These are phyloP conservation scores for Yamadazyma spencermartinsiae DNA, from an alignment of 1,139 yeast species.

Conservation along the genomic window DNA sequence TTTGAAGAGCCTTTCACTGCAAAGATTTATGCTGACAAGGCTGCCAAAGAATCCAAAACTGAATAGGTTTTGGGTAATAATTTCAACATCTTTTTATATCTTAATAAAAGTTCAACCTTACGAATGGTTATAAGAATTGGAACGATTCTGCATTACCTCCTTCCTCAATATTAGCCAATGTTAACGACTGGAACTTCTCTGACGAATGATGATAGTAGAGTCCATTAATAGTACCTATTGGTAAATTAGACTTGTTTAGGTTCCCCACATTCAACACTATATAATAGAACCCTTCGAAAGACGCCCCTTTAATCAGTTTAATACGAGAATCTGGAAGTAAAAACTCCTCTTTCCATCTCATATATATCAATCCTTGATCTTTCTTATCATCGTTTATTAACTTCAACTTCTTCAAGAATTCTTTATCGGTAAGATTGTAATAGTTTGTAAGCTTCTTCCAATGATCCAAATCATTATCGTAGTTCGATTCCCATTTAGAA, in stretches of 20 bases:
- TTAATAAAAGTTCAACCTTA: constrained; percentile 3
- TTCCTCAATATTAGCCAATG: constrained; percentile 35
- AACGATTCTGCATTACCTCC: constrained; percentile 20
- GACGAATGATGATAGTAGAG: constrained; percentile 77
- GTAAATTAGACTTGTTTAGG: constrained; percentile 13
- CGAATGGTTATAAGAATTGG: constrained; percentile 12
- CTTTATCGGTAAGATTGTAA: constrained; percentile 23
- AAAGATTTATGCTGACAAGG: constrained; percentile 43
- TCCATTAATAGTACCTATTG: constrained; percentile 67
- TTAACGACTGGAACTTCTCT: constrained; percentile 66
- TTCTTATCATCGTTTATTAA: constrained; percentile 33
- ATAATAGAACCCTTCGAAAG: constrained; percentile 91
- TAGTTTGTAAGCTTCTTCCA: constrained; percentile 75
- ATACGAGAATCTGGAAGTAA: constrained; percentile 76
- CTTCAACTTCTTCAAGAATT: constrained; percentile 27
- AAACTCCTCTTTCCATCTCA: constrained; percentile 95
- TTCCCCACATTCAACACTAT: constrained; percentile 76
- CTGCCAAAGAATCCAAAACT: constrained; percentile 7
- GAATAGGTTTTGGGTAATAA: constrained; percentile 2
- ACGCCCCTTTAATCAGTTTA: constrained; percentile 73
- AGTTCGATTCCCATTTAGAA: constrained; percentile 58
- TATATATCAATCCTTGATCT: constrained; percentile 54
- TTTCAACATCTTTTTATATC: too few species aligned
- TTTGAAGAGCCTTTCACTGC: constrained; percentile 98
- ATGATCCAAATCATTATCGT: constrained; percentile 75